A percentile compares a stretch with the other conserved stretches of the same genome.
Conservation (phyloP, 768 basidiomycete genomes). For the Tricholoma saponaceum region DNA sequence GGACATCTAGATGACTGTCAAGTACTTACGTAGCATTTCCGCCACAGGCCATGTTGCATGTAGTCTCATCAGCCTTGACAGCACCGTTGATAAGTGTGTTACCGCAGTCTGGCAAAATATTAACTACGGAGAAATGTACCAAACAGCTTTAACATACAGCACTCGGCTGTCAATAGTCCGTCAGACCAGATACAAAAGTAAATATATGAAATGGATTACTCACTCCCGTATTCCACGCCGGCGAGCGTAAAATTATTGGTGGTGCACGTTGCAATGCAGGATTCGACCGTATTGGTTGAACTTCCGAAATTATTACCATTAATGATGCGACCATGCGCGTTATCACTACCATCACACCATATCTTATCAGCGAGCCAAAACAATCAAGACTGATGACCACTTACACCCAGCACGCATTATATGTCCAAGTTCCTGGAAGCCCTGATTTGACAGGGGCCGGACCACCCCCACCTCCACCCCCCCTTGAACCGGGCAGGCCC, state of each 20-base stretch:
- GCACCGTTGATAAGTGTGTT: conserved; percentile 62
- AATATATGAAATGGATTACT: conserved; percentile 16
- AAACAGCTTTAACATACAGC: conserved; percentile 34
- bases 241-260: conserved; percentile 59
- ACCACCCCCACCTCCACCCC: conserved; percentile 30
- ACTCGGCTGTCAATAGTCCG: conserved; percentile 27
- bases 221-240: conserved; percentile 63
- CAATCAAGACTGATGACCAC: conserved; percentile 12
- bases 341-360: conserved; percentile 33
- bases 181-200: conserved; percentile 4
- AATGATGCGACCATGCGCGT: conserved; percentile 61
- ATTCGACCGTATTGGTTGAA: conserved; percentile 48
- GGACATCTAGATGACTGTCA: conserved; percentile 3
- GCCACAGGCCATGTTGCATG: conserved; percentile 72
- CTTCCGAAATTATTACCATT: conserved; percentile 19
- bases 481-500: conserved; percentile 34
- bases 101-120: conserved; percentile 55
- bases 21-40: conserved; percentile 58
- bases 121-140: neutral
- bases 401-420: conserved; percentile 64
- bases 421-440: conserved; percentile 55
- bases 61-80: conserved; percentile 37
- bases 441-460: conserved; percentile 45
- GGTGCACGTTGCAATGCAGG: conserved; percentile 58
- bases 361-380: neutral